phyloP scores from a whole-genome alignment of 2,329 filamentous ascomycete genomes.

The Trichoderma aggressivum region DNA sequence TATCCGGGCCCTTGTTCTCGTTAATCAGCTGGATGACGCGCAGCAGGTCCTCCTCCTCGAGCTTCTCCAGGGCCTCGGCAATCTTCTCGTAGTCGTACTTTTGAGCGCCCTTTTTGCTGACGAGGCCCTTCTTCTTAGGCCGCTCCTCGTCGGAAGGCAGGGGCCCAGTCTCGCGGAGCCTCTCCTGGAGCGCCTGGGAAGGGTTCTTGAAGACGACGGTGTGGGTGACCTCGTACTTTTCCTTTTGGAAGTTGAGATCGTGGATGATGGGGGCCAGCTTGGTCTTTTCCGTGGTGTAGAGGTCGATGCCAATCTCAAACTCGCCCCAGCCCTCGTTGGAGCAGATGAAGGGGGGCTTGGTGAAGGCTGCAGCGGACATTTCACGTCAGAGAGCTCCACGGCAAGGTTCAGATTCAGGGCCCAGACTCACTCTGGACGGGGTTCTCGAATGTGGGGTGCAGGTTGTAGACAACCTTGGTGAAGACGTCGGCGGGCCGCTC shows the following conservation, averaged over 20 bases:
- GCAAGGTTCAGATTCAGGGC: neutral
- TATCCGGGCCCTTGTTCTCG: constrained; percentile 90
- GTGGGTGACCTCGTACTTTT: constrained; percentile 80
- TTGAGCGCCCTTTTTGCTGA: constrained; percentile 74
- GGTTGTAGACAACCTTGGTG: constrained; percentile 86
- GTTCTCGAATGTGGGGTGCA: constrained; percentile 91
- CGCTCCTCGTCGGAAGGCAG: constrained; percentile 71
- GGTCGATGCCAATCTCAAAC: constrained; percentile 88
- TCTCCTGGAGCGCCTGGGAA: constrained; percentile 75
- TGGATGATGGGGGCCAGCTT: constrained; percentile 73
- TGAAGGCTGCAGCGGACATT: constrained; percentile 57
- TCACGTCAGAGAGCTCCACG: neutral
- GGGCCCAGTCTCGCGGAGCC: constrained; percentile 78
- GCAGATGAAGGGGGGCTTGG: constrained; percentile 82
- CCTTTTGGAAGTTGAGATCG: constrained; percentile 85
- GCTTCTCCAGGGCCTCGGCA: constrained; percentile 82
- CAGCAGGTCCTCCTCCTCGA: constrained; percentile 88
- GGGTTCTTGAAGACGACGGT: constrained; percentile 87
- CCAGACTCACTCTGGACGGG: constrained; percentile 73
- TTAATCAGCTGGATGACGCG: constrained; percentile 98
- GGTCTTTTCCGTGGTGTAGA: constrained; percentile 81
- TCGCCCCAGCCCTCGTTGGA: constrained; percentile 97
- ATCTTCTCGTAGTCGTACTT: constrained; percentile 89
- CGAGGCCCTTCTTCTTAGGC: constrained; percentile 58
- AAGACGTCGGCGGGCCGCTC: constrained; percentile 81